Evolutionary conservation across 139 green algal species (phyloP), one percentile per base, ranked within the genome.

Genomic region (Micromonas commoda): DNA sequence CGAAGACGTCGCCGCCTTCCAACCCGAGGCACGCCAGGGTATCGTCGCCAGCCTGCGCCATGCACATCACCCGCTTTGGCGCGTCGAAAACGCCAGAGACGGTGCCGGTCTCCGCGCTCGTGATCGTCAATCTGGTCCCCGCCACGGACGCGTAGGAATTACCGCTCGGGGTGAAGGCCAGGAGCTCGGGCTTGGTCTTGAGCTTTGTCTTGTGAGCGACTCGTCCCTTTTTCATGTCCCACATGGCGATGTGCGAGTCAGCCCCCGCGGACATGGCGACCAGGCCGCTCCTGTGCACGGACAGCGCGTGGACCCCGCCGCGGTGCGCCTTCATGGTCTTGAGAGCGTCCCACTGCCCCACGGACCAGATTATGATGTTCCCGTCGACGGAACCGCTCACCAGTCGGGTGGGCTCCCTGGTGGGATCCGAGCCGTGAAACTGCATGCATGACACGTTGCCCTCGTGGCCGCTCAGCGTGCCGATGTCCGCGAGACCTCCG

Each of bases 321-420:
- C 68, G 37, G 33, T 75, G 68, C 68, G 68, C 68, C 35, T 29
- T 29, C 68, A 75, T 60, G 4, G 37, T 75, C 37, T 75, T 75
- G 34, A 75, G 21, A 24, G 53, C 31, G 21, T 75, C 37, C 28
- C 52, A 75, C n/a, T 60, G 21, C 21, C 61, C 20, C 68, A 32
- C 38, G 24, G 52, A n/a, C 68, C 68, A 75, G 3, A 75, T 37
- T 6, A 61, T 33, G 23, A 75, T 35, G 0, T 19, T 63, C 37
- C 68, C 68, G 53, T 75, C 68, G 3, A 24, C 34, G 4, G 21
- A 16, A 2, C 68, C 68, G 37, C 20, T 63, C 20, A 75, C n/a
- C 34, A 75, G 23, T 4, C 68, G 68, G 23, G 68, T 64, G 37
- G 68, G 68, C 68, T 38, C 9, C 37, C 4, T n/a, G 21, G 28